Evolutionary conservation across 2,329 filamentous ascomycete species (phyloP).

Genomic region (Mycogone perniciosa): DNA sequence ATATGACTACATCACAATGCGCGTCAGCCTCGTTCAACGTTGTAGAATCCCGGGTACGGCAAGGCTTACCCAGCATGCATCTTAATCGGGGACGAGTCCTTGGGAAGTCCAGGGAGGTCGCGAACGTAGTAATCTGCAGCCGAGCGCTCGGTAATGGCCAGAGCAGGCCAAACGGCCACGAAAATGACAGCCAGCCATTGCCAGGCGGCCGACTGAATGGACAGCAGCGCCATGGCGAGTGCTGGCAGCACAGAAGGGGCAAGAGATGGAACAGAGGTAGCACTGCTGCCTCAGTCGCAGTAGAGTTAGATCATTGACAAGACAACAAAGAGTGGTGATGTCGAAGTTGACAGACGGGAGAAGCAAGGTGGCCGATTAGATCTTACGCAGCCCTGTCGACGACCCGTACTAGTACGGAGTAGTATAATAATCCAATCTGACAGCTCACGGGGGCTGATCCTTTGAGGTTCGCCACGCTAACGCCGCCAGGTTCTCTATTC

Average conservation of each 20-base stretch:
- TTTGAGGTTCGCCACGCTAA: too few species aligned
- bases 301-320: slow-evolving; percentile 6
- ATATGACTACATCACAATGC: slow-evolving; percentile 60
- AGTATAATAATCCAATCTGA: too few species aligned
- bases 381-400: neutral
- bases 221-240: slow-evolving; percentile 11
- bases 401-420: neutral
- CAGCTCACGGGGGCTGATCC: too few species aligned
- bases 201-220: slow-evolving; percentile 6
- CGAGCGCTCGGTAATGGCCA: slow-evolving; percentile 25
- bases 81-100: slow-evolving; percentile 66
- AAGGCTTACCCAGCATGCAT: slow-evolving; percentile 91
- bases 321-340: neutral
- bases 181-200: slow-evolving; percentile 27
- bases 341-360: neutral
- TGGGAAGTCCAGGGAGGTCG: slow-evolving; percentile 76
- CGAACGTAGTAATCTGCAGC: slow-evolving; percentile 83
- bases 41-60: neutral
- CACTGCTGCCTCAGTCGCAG: slow-evolving; percentile 7
- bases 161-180: slow-evolving; percentile 37
- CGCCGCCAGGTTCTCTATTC: too few species aligned
- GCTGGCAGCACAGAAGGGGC: slow-evolving; percentile 2
- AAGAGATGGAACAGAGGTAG: slow-evolving; percentile 1
- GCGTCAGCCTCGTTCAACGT: slow-evolving; percentile 18
- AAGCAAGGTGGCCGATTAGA: slow-evolving; percentile 15